Conservation (phyloP, 2,329 filamentous ascomycete species). For the Ilyonectria destructans region DNA sequence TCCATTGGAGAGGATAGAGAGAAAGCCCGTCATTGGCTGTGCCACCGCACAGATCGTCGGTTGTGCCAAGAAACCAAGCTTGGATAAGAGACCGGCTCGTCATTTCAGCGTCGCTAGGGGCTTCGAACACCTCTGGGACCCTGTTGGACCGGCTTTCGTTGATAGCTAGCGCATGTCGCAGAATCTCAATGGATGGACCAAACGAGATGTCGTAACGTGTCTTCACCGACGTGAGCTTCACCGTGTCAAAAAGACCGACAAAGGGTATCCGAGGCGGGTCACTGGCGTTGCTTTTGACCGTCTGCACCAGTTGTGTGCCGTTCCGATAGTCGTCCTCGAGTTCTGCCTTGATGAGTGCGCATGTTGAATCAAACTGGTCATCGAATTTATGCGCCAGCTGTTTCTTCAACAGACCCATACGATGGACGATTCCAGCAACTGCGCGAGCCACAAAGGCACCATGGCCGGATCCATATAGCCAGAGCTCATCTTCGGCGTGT, state of each 20-base stretch:
- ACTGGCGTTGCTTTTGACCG: slow-evolving; percentile 23
- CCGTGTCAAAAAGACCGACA: slow-evolving; percentile 44
- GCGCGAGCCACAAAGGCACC: slow-evolving; percentile 44
- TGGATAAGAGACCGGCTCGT: slow-evolving; percentile 38
- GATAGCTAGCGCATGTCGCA: slow-evolving; percentile 44
- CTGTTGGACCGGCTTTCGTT: slow-evolving; percentile 41
- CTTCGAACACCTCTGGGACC: slow-evolving; percentile 18
- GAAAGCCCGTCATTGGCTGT: slow-evolving; percentile 42
- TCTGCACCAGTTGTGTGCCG: slow-evolving; percentile 34
- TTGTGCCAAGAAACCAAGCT: slow-evolving; percentile 47
- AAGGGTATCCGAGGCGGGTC: slow-evolving; percentile 42
- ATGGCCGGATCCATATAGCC: slow-evolving; percentile 46
- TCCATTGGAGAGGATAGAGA: slow-evolving; percentile 46
- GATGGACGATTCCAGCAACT: slow-evolving; percentile 44
- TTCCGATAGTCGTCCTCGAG: slow-evolving; percentile 40
- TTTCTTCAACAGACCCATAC: slow-evolving; percentile 35
- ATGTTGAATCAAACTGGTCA: slow-evolving; percentile 39
- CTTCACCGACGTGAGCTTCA: slow-evolving; percentile 27
- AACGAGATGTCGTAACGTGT: slow-evolving; percentile 40
- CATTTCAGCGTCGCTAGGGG: slow-evolving; percentile 31
- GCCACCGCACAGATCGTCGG: slow-evolving; percentile 43
- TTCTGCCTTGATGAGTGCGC: slow-evolving; percentile 43
- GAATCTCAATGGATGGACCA: slow-evolving; percentile 34
- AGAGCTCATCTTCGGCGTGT: slow-evolving; percentile 43
- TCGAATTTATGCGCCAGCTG: slow-evolving; percentile 29